Conservation (phyloP, 2,329 filamentous ascomycete species). For the Colletotrichum neosansevieriae region DNA sequence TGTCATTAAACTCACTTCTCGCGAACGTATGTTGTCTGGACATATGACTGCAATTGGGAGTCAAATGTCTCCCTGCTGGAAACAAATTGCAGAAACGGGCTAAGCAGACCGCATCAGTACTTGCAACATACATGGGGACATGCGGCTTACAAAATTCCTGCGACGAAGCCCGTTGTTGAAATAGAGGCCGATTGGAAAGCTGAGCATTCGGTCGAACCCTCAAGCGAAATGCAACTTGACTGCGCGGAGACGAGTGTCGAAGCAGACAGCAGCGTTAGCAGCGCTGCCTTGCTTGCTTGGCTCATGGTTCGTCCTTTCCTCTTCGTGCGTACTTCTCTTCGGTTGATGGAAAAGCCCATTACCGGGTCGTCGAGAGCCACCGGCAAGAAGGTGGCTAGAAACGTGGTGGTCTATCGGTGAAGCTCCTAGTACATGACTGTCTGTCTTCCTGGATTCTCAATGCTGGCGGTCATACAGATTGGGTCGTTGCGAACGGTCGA, state of each 20-base stretch:
- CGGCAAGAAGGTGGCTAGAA: background rate
- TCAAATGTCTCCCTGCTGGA: conserved; percentile 84
- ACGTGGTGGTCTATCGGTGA: conserved; percentile 16
- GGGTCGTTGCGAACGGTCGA: background rate
- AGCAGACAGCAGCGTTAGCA: conserved; percentile 51
- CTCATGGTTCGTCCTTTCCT: conserved; percentile 18
- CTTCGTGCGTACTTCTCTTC: background rate
- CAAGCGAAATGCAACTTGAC: conserved; percentile 72
- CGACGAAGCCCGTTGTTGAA: conserved; percentile 70
- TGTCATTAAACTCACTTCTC: conserved; percentile 72
- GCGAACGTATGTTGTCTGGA: conserved; percentile 80
- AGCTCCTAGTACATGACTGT: conserved; percentile 34
- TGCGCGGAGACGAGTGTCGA: conserved; percentile 48
- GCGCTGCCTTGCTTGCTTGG: conserved; percentile 20
- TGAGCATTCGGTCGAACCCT: conserved; percentile 76
- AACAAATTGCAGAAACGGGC: conserved; percentile 88
- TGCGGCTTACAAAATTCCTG: conserved; percentile 72
- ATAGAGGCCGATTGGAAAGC: conserved; percentile 80
- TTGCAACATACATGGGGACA: background rate
- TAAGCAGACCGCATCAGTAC: conserved; percentile 53
- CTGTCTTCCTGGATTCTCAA: conserved; percentile 13
- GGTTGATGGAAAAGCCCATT: background rate
- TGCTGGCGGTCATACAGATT: conserved; percentile 9
- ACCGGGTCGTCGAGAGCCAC: background rate
- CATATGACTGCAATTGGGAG: conserved; percentile 76